Percentiles rank a stretch among this genome's conserved stretches.
These are phyloP conservation scores for Clarireedia hainanense DNA, from an alignment of 2,329 filamentous ascomycete species.

Conservation along the genomic window DNA sequence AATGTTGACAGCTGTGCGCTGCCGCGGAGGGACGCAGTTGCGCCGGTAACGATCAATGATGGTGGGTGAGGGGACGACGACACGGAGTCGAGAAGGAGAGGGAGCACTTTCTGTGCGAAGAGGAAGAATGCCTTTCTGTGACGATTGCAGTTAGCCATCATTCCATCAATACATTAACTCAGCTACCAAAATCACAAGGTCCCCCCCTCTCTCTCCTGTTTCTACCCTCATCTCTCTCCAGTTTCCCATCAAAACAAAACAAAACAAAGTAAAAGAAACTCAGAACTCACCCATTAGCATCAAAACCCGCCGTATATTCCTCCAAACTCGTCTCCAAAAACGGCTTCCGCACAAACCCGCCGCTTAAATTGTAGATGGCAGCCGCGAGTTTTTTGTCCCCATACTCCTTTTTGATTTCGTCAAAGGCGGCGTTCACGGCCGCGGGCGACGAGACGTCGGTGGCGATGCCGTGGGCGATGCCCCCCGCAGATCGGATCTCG, in stretches of 20 bases:
- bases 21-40: constrained; percentile 71
- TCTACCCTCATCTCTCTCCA: neutral
- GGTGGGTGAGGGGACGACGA: constrained; percentile 54
- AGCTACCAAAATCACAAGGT: no score
- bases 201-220: no score
- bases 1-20: constrained; percentile 64
- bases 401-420: constrained; percentile 49
- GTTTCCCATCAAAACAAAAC: neutral
- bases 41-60: constrained; percentile 77
- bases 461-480: constrained; percentile 62
- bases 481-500: constrained; percentile 61
- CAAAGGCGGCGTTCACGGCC: constrained; percentile 50
- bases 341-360: constrained; percentile 42
- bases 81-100: constrained; percentile 58
- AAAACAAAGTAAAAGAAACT: neutral
- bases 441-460: constrained; percentile 52
- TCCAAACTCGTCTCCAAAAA: constrained; percentile 48
- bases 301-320: constrained; percentile 41
- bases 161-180: neutral
- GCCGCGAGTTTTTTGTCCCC: constrained; percentile 46
- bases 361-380: constrained; percentile 63
- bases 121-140: constrained; percentile 54
- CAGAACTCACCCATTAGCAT: constrained; percentile 41
- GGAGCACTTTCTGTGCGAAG: constrained; percentile 66
- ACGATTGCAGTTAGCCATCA: neutral